Base-by-base conservation (phyloP, 2,329 filamentous ascomycete species). In the Trichoderma atrobrunneum region DNA sequence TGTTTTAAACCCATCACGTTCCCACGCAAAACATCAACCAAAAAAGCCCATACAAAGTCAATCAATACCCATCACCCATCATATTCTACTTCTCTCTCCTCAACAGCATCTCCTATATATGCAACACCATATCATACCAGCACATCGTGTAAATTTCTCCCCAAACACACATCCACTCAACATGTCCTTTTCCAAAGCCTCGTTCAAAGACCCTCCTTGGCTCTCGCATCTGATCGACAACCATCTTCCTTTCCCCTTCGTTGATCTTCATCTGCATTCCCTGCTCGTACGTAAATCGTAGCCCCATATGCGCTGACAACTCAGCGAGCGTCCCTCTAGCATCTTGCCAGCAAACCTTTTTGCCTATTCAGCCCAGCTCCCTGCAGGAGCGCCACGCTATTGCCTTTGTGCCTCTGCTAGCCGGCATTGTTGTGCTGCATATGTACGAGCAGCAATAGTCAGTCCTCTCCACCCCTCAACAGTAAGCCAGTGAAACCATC, bases 221-320 rank as follows among this genome's bases (percentile, higher is more conserved):
- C 18, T 26, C 24, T 63, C 61, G 39, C 61, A 54, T 54, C 36
- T 24, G 21, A 54, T 63, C 39, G 26, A 30, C 28, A 54, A 12
- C 24, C 43, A 24, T 28, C 43, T 48, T 24, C 34, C 60, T 11
- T 8, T 18, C 28, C 18, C 51, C 63, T n/a, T 43, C 48, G 30
- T 5, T 36, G 10, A 43, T 63, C 34, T 63, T 39, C 60, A 28
- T n/a, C 60, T 26, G 14, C 24, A 30, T 59, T 59, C 56, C 56
- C 18, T 32, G 26, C 56, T n/a, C 39, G 2, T 51, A 28, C 43
- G 62, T 34, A 65, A 64, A 64, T 48, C 61, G 36, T 48, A 48
- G 61, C 61, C 64, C 28, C 21, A 67, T 54, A 32, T 57, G 64
- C 51, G 24, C 16, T 18, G 64, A 67, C 64, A 67, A 67, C 64